Evolutionary conservation across 2,329 filamentous ascomycete genomes (phyloP), one percentile per base, ranked within the genome.

Genomic region (Cryphonectria radicalis): DNA sequence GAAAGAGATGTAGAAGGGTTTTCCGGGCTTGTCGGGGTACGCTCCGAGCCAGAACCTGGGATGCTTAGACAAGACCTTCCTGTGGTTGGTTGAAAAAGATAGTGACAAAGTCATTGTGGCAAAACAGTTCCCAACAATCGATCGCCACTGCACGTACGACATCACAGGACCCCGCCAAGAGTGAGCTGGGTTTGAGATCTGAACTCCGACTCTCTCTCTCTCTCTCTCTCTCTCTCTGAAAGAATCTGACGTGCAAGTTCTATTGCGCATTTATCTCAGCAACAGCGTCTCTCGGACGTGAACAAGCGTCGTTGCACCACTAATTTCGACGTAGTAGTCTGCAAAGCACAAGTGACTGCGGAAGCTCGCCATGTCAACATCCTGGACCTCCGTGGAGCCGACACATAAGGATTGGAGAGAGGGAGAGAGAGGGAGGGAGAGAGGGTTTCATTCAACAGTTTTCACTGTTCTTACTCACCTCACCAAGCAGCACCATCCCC

Each of bases 81-180:
- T 25, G 35, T 62, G 59, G 35, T 35, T 40, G 35, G 35, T 40
- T 19, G 59, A 37, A 40, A 62, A 62, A 17, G 8, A 35, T 1
- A 60, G 19, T 6, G 28, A 59, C 46, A 53, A 32, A 59, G 11
- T 59, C 28, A 7, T 32, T 28, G 55, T 59, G 55, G 55, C 55
- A 32, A 59, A 35, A 32, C 19, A 62, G 13, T 22, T n/a, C 22
- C 46, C 22, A n/a, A 40, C 35, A 35, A 62, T 62, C 35, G 35
- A 62, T 62, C 59, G 59, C 59, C 59, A 40, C 59, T 40, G 57
- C 57, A 60, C 17, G 14, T n/a, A 50, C 46, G 22, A 50, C 46
- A 50, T 50, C 46, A 50, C 46, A 50, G 7, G 46, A n/a, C 8
- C 46, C 19, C 22, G 22, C 13, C 32, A 40, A n/a, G 32, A 11